phyloP scores from a whole-genome alignment of 345 rosid species.

The Mangifera indica region DNA sequence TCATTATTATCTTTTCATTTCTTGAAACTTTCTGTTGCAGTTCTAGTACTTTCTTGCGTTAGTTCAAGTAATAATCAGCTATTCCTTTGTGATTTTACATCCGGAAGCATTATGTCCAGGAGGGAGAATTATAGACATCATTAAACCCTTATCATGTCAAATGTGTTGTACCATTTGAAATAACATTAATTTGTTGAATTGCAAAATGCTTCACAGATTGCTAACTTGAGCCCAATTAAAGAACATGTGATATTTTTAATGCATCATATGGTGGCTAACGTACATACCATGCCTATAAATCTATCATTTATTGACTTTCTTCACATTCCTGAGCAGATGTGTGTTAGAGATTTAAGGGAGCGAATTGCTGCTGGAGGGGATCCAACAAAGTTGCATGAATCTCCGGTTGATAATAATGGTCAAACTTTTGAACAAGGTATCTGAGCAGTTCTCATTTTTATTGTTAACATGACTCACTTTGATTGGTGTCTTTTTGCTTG shows the following conservation, averaged over 20 bases:
- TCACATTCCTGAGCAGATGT: conserved; percentile 40
- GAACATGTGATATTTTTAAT: not conserved
- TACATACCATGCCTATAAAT: not conserved
- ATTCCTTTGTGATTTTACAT: not conserved
- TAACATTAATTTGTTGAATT: not conserved
- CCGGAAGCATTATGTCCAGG: not conserved
- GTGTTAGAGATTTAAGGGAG: conserved; percentile 73
- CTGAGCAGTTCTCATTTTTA: not conserved
- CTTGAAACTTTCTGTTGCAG: not conserved
- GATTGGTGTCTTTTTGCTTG: not conserved
- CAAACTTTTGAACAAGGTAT: conserved; percentile 56
- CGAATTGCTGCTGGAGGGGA: conserved; percentile 84
- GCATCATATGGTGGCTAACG: not conserved
- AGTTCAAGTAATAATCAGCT: not conserved
- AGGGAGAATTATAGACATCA: too few relatives aligned
- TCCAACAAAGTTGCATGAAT: conserved; percentile 65
- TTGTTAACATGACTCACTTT: not conserved
- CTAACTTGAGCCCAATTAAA: not conserved
- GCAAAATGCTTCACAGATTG: not conserved
- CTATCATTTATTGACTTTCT: not conserved
- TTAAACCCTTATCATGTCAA: not conserved
- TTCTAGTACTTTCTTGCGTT: not conserved
- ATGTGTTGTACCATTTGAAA: not conserved
- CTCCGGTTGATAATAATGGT: conserved; percentile 31
- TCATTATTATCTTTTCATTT: not conserved